phyloP scores from a whole-genome alignment of 257 asterid species.

The Osmanthus fragrans region DNA sequence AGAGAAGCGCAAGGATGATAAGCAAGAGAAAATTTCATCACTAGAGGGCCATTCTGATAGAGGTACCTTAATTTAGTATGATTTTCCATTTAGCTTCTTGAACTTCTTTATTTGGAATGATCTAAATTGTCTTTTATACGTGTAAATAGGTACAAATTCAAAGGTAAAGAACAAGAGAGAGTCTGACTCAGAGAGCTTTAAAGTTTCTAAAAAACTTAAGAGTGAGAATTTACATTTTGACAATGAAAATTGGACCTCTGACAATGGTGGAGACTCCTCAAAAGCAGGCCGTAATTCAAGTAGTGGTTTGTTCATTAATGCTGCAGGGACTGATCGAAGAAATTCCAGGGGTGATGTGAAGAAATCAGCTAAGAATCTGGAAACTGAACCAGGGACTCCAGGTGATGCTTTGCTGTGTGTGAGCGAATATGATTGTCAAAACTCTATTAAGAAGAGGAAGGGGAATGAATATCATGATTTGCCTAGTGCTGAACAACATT shows the following conservation, averaged over 20 bases:
- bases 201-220: constrained; percentile 69
- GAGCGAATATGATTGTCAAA: constrained; percentile 48
- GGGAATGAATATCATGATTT: constrained; percentile 38
- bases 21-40: constrained; percentile 45
- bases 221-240: constrained; percentile 48
- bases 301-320: constrained; percentile 45
- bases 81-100: constrained; percentile 20
- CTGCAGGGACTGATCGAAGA: constrained; percentile 44
- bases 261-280: constrained; percentile 47
- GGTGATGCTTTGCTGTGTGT: constrained; percentile 45
- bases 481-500: constrained; percentile 35
- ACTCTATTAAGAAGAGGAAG: constrained; percentile 60
- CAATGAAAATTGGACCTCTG: constrained; percentile 59
- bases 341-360: constrained; percentile 39
- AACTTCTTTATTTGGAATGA: constrained; percentile 11
- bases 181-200: constrained; percentile 52
- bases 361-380: constrained; percentile 38
- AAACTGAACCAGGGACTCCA: constrained; percentile 40
- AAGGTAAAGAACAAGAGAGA: constrained; percentile 61
- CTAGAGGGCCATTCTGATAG: constrained; percentile 44
- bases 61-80: constrained; percentile 49
- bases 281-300: constrained; percentile 55
- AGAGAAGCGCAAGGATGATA: constrained; percentile 42
- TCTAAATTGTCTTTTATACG: constrained; percentile 1
- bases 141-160: constrained; percentile 45